These are phyloP conservation scores for Pythium dissimile DNA, from an alignment of 352 stramenopile species.

Conservation along the genomic window DNA sequence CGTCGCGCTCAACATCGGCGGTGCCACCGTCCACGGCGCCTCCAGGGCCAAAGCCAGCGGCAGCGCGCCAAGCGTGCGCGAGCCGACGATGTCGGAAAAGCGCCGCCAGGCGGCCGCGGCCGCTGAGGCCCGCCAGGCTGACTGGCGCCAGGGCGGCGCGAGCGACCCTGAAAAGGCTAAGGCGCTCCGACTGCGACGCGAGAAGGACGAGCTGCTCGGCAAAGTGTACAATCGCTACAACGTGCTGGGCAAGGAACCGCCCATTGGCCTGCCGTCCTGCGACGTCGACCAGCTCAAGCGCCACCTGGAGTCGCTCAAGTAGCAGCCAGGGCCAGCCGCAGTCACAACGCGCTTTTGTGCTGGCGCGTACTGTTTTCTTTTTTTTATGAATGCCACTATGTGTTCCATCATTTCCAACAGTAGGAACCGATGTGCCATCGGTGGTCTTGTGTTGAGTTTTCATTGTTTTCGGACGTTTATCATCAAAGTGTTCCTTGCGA, in stretches of 20 bases:
- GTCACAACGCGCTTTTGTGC: no score
- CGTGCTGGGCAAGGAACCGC: conserved; percentile 67
- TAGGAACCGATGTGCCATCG: background rate
- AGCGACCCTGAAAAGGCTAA: conserved; percentile 63
- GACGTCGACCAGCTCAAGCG: conserved; percentile 70
- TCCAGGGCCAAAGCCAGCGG: background rate
- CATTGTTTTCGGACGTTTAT: background rate
- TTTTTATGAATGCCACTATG: no score
- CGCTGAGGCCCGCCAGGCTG: conserved; percentile 56
- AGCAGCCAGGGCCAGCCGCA: background rate
- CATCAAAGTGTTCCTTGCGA: no score
- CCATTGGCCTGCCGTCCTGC: conserved; percentile 78
- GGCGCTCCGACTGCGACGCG: conserved; percentile 54
- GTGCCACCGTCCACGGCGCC: conserved; percentile 8
- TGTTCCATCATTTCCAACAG: no score
- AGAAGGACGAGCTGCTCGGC: conserved; percentile 84
- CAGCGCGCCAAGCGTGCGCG: background rate
- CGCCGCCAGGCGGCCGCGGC: conserved; percentile 52
- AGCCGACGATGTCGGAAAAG: conserved; percentile 68
- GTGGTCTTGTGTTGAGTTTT: background rate
- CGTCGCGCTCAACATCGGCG: conserved; percentile 5
- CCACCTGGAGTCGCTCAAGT: conserved; percentile 68
- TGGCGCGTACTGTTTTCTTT: no score
- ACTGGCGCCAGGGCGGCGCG: conserved; percentile 76
- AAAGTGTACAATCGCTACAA: conserved; percentile 79